Evolutionary conservation across 352 stramenopile genomes (phyloP), one percentile per base, ranked within the genome.

Genomic region (Globisporangium barbulae): DNA sequence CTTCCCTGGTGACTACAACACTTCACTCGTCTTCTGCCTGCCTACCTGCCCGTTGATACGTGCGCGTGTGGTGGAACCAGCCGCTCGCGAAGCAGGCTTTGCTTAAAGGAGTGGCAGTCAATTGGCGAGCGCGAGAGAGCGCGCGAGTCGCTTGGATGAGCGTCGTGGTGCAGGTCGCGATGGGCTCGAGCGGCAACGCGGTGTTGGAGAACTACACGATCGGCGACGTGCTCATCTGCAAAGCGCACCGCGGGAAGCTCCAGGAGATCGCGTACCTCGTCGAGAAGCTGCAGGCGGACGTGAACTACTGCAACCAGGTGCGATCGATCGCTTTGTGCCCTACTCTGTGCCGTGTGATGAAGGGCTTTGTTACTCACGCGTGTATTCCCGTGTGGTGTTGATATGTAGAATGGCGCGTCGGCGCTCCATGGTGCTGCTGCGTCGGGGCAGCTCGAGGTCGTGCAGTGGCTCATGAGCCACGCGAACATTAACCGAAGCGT

Each of bases 301-400:
- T 95, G 67, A 95, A 93, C 65, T 95, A 91, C 77, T 74, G 82
- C 70, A 95, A 95, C 71, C 81, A 93, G 83, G 86, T 85, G 42
- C 22, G 22, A 13, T 28, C 21, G n/a, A 13, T 42, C 37, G 37
- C 37, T 42, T 42, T 28, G 25, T 28, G 25, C 25, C 25, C 25
- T 28, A 28, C 25, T 28, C 25, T 28, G 25, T 28, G n/a, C n/a
- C 25, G 25, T 28, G 25, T 28, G 25, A 28, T 28, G 25, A 28
- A 28, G 25, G 25, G 25, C 25, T 28, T 28, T 28, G 25, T 28
- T 28, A 28, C 37, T 52, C 4, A 50, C 13, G 21, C 13, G 17
- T 30, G 35, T 31, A 3, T 42, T 15, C 12, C 5, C 42, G 21
- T 54, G n/a, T 53, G 37, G 0, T 57, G 13, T 17, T 70, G 60